Percentiles rank a stretch among this genome's conserved stretches.
Conservation (phyloP, 73 alveolate genomes). For the Stentor coeruleus region DNA sequence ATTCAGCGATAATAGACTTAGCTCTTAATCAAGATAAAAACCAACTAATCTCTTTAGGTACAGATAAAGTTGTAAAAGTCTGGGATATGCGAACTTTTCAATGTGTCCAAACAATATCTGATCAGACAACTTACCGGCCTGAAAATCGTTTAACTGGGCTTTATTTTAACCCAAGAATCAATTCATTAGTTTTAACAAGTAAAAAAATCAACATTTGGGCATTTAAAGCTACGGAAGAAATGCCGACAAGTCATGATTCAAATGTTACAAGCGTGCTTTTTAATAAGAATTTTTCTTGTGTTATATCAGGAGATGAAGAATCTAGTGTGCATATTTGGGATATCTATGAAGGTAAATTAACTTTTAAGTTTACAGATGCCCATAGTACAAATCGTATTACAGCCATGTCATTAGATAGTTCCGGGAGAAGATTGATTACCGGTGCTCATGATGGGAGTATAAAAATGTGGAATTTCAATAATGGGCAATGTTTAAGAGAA, state of each 20-base stretch:
- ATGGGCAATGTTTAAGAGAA: constrained; percentile 58
- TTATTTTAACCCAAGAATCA: constrained; percentile 43
- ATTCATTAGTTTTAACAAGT: constrained; percentile 50
- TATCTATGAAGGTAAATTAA: constrained; percentile 53
- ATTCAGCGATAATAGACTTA: constrained; percentile 55
- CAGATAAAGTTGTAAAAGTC: constrained; percentile 67
- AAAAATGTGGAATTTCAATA: constrained; percentile 64
- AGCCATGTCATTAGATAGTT: constrained; percentile 56
- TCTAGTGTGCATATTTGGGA: constrained; percentile 65
- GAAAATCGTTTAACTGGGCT: constrained; percentile 67
- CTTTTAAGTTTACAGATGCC: constrained; percentile 61
- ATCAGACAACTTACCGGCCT: constrained; percentile 65
- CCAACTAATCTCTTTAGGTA: constrained; percentile 62
- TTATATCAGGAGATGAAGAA: constrained; percentile 73
- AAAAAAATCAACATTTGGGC: constrained; percentile 64
- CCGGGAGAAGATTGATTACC: constrained; percentile 59
- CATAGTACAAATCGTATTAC: constrained; percentile 59
- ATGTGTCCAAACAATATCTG: constrained; percentile 67
- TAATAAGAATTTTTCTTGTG: constrained; percentile 52
- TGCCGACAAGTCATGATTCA: constrained; percentile 65
- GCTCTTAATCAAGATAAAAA: constrained; percentile 61
- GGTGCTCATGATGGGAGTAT: constrained; percentile 60
- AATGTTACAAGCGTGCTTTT: constrained; percentile 52
- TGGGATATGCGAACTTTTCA: constrained; percentile 74
- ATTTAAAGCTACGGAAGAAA: constrained; percentile 65